Evolutionary conservation across 129 eudicot genomes (phyloP).

Genomic region (Chrysanthemum lavandulifolium): DNA sequence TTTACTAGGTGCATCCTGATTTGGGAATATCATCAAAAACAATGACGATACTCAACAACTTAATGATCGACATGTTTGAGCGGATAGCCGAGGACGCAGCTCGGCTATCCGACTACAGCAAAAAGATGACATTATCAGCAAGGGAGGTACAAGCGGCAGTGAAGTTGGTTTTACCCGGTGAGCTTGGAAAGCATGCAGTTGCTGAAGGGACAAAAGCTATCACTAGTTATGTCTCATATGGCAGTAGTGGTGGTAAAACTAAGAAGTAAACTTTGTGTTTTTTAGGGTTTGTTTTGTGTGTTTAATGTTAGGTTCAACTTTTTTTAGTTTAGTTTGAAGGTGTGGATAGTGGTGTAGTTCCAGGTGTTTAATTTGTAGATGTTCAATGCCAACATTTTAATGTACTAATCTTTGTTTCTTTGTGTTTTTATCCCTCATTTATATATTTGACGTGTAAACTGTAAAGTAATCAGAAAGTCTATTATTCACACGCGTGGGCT

Average conservation of each 20-base stretch:
- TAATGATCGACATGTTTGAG: slow-evolving; percentile 83
- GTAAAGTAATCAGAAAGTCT: no score
- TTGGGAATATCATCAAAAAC: slow-evolving; percentile 72
- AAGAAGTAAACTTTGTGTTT: no score
- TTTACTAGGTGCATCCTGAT: slow-evolving; percentile 65
- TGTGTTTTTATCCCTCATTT: no score
- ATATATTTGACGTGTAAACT: no score
- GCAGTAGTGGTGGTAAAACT: not conserved
- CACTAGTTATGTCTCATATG: slow-evolving; percentile 31
- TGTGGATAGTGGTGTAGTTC: no score
- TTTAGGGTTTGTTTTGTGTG: no score
- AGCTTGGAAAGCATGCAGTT: slow-evolving; percentile 81
- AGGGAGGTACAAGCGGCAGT: slow-evolving; percentile 90
- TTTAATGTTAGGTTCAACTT: not conserved
- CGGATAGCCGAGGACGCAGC: slow-evolving; percentile 65
- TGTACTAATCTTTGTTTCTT: no score
- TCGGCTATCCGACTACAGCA: slow-evolving; percentile 32
- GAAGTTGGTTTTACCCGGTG: slow-evolving; percentile 78
- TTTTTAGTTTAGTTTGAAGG: not conserved
- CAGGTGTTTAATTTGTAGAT: not conserved
- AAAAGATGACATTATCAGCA: slow-evolving; percentile 57
- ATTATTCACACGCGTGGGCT: no score
- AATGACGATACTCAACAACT: slow-evolving; percentile 63
- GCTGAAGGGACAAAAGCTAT: slow-evolving; percentile 88
- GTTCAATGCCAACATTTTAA: no score